Conservation (phyloP, 1,284 basidiomycete genomes). For the Ganoderma boninense region DNA sequence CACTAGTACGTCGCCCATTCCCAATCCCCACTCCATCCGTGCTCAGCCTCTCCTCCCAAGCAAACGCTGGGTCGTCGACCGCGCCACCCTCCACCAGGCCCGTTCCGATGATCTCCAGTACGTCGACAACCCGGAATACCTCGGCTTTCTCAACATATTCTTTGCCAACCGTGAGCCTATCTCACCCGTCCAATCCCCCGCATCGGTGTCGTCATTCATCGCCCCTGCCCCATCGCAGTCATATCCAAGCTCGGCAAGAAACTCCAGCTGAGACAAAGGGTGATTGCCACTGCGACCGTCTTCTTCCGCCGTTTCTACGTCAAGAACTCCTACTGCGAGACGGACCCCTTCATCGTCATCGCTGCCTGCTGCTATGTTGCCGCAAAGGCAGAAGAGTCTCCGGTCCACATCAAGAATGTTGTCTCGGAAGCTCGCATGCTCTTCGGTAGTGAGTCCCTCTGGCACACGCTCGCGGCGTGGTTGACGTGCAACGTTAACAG, state of each 20-base stretch:
- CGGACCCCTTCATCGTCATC: conserved; percentile 92
- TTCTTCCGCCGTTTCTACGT: conserved; percentile 97
- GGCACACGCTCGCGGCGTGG: too few relatives aligned
- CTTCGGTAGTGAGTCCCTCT: conserved; percentile 71
- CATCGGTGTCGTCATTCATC: conserved; percentile 4
- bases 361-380: conserved; percentile 96
- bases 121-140: conserved; percentile 75
- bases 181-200: conserved; percentile 8
- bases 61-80: conserved; percentile 89
- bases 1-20: conserved; percentile 62
- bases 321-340: conserved; percentile 93
- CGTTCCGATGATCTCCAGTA: conserved; percentile 80
- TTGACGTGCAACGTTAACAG: conserved; percentile 27
- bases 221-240: conserved; percentile 52
- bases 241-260: conserved; percentile 91
- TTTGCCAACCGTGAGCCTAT: conserved; percentile 77
- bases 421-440: conserved; percentile 84
- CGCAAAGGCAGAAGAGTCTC: conserved; percentile 96
- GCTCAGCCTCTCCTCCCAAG: conserved; percentile 47
- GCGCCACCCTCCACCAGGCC: conserved; percentile 77
- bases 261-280: conserved; percentile 85
- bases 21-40: not conserved
- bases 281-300: conserved; percentile 91
- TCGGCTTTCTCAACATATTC: conserved; percentile 85
- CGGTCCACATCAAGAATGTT: conserved; percentile 93